Evolutionary conservation across 306 rosid genomes (phyloP).

Genomic region (Vicia sativa): DNA sequence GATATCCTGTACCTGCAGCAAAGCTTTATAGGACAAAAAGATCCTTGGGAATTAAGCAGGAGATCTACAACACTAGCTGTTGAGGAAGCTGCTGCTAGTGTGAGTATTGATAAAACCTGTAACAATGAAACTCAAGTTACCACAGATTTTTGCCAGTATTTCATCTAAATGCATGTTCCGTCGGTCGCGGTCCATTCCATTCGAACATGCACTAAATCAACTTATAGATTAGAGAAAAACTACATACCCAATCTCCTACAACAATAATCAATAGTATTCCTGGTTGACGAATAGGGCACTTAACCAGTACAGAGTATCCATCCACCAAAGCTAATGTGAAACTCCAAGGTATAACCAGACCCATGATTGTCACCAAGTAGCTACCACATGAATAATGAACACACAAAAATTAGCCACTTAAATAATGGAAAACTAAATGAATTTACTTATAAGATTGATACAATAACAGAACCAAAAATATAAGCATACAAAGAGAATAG

Average conservation of each 20-base stretch:
- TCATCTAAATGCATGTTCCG: no score
- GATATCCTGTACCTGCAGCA: constrained; percentile 71
- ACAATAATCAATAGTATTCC: constrained; percentile 65
- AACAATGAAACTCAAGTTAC: constrained; percentile 24
- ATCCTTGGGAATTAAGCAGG: constrained; percentile 49
- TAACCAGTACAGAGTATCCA: constrained; percentile 72
- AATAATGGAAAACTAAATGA: constrained; percentile 19
- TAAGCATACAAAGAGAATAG: not conserved
- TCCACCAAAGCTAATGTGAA: constrained; percentile 86
- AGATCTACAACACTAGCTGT: constrained; percentile 76
- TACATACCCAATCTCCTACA: constrained; percentile 79
- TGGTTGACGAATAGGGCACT: constrained; percentile 74
- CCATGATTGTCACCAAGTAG: constrained; percentile 85
- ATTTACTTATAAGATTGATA: constrained; percentile 1
- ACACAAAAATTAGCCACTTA: no score
- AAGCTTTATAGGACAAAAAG: constrained; percentile 57
- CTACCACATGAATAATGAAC: constrained; percentile 42
- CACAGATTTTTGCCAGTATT: not conserved
- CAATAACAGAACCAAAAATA: no score
- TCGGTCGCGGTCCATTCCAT: not conserved
- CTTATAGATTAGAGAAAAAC: constrained; percentile 21
- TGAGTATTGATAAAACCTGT: constrained; percentile 72
- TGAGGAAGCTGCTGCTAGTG: constrained; percentile 80
- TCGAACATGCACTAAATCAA: not conserved
- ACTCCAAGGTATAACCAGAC: constrained; percentile 91